Conservation (phyloP, 2,329 filamentous ascomycete species). For the Calcarisporium arbuscula region DNA sequence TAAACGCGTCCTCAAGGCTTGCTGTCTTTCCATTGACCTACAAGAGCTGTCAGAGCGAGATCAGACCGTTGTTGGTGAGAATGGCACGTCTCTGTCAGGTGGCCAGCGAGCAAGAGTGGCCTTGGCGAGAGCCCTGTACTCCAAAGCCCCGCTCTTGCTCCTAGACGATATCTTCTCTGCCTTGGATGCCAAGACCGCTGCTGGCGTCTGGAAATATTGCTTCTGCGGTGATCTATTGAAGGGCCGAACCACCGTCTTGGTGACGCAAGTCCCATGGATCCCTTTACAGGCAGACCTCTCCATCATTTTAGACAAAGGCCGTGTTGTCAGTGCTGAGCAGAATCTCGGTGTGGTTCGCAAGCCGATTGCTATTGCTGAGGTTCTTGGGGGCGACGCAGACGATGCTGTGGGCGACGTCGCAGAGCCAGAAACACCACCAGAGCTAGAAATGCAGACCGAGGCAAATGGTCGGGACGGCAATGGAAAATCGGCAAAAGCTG, state of each 20-base stretch:
- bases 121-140: constrained; percentile 51
- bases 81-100: constrained; percentile 48
- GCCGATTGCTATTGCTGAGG: constrained; percentile 36
- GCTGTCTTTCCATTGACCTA: constrained; percentile 45
- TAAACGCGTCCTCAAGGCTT: constrained; percentile 48
- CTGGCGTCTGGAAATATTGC: constrained; percentile 48
- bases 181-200: constrained; percentile 51
- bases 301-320: constrained; percentile 40
- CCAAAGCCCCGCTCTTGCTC: constrained; percentile 46
- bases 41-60: constrained; percentile 44
- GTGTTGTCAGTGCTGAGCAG: constrained; percentile 31
- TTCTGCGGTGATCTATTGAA: constrained; percentile 50
- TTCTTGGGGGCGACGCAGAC: constrained; percentile 26
- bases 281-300: constrained; percentile 43
- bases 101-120: constrained; percentile 52
- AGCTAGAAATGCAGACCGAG: constrained; percentile 23
- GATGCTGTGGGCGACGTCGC: constrained; percentile 22
- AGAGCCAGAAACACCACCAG: constrained; percentile 17
- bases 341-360: constrained; percentile 40
- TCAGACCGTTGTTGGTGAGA: constrained; percentile 46
- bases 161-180: constrained; percentile 56
- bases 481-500: constrained; percentile 29
- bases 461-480: constrained; percentile 22
- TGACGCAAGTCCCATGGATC: constrained; percentile 51
- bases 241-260: constrained; percentile 49